Evolutionary conservation across 73 alveolate species (phyloP), one percentile per base, ranked within the genome.

Genomic region (Paraurostyla sp.): DNA sequence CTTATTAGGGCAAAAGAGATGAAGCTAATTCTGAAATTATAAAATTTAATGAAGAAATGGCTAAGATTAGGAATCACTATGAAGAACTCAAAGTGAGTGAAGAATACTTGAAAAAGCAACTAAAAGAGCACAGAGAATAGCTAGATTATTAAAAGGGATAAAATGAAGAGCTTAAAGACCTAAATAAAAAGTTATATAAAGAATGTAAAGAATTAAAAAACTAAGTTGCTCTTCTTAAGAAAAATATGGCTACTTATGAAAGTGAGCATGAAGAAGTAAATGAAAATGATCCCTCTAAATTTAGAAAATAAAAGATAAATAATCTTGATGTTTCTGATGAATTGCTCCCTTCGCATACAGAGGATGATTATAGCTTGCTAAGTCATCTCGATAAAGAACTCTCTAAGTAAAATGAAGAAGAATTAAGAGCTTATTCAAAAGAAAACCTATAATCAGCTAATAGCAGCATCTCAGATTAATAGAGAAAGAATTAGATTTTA

Each of bases 71-170:
- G 25, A 65, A 40, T 40, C 82, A 65, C 58, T 65, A 65, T 65
- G 82, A 65, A 38, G 82, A 65, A 35, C 38, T 65, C 1, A 65
- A 65, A 30, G 41, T 65, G 18, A 65, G 58, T 65, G 82, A 65
- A 40, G 58, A 38, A 65, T 58, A 38, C 13, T 15, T 65, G 58
- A 65, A 65, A 6, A 65, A 65, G 25, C 23, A 65, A 38, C 36
- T 65, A 36, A 38, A 38, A 6, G 82, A 65, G 16, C 4, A 56
- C 7, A 65, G 41, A 65, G 82, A 65, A 11, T 40, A 65, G 25
- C 41, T 65, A 38, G 82, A 65, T 7, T 38, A 33, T 65, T 30
- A 30, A 2, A 65, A 65, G 25, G 7, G 23, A 13, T 16, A 40
- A 9, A 65, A 65, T 22, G 82, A 65, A 6, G 82, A 65, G 23